Conservation (phyloP, 1,139 yeast species). For the Suhomyces maxii region DNA sequence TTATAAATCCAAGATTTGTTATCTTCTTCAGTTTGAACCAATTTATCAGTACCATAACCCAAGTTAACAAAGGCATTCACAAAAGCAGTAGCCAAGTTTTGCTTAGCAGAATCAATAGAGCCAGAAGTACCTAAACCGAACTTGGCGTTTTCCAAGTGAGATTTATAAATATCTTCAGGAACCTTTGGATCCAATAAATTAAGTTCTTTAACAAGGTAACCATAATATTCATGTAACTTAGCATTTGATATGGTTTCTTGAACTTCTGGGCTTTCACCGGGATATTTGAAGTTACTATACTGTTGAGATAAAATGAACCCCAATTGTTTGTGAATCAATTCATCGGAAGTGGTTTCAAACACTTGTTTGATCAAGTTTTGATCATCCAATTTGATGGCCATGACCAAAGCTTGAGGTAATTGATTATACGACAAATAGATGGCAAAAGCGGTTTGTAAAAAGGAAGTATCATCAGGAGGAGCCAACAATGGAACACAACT, state of each 20-base stretch:
- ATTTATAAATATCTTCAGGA: conserved; percentile 93
- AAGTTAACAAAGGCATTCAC: conserved; percentile 90
- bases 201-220: conserved; percentile 80
- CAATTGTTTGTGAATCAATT: conserved; percentile 78
- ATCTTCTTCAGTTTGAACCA: conserved; percentile 72
- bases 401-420: conserved; percentile 83
- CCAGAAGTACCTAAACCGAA: conserved; percentile 59
- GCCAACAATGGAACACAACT: conserved; percentile 95
- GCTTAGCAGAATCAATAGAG: conserved; percentile 90
- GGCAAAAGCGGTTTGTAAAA: conserved; percentile 86
- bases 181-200: conserved; percentile 86
- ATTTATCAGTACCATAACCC: conserved; percentile 86
- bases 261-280: conserved; percentile 68
- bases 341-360: conserved; percentile 72
- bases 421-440: conserved; percentile 80
- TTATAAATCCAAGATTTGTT: conserved; percentile 84
- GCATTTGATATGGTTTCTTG: conserved; percentile 86
- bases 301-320: conserved; percentile 90
- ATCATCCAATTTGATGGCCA: conserved; percentile 89
- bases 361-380: conserved; percentile 75
- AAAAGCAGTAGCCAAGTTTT: conserved; percentile 91
- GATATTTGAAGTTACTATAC: conserved; percentile 70
- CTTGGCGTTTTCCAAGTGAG: conserved; percentile 75
- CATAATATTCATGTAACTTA: conserved; percentile 74
- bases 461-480: conserved; percentile 88